Evolutionary conservation across 192 early-diverging fungal species (phyloP).

Genomic region (Backusella morwellensis): DNA sequence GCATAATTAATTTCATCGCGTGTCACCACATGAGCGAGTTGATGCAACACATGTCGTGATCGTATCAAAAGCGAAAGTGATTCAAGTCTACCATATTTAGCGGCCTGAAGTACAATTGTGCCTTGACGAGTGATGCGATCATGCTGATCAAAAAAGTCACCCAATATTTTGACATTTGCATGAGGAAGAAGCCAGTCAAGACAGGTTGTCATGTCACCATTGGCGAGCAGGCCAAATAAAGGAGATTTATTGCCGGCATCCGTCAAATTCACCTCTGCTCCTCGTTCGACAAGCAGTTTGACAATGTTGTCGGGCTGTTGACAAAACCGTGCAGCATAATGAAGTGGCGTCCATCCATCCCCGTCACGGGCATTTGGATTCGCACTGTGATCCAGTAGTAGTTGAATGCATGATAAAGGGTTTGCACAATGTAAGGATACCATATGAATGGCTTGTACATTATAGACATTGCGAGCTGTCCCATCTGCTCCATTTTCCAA

Average conservation of each 20-base stretch:
- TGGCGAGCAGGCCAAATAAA: conserved; percentile 34
- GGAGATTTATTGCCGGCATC: conserved; percentile 28
- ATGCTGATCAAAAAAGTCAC: conserved; percentile 25
- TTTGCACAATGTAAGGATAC: conserved; percentile 14
- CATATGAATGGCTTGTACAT: conserved; percentile 31
- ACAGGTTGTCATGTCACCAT: conserved; percentile 19
- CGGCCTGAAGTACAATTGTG: conserved; percentile 25
- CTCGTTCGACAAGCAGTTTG: conserved; percentile 18
- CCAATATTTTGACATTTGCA: conserved; percentile 18
- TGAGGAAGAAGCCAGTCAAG: conserved; percentile 31
- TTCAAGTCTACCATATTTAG: conserved; percentile 34
- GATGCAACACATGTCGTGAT: not conserved
- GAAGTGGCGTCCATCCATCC: conserved; percentile 62
- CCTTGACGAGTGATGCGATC: conserved; percentile 15
- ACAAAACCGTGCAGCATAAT: conserved; percentile 38
- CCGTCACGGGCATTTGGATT: conserved; percentile 58
- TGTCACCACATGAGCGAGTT: not conserved
- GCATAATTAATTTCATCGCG: conserved; percentile 4
- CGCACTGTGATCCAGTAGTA: conserved; percentile 38
- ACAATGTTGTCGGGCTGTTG: conserved; percentile 18
- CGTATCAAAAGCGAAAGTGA: conserved; percentile 14
- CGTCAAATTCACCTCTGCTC: conserved; percentile 29
- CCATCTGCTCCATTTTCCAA: conserved; percentile 27
- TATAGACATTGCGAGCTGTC: conserved; percentile 18
- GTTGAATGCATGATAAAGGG: conserved; percentile 6